Base-by-base conservation (phyloP, 257 asterid species). In the Lantana camara region DNA sequence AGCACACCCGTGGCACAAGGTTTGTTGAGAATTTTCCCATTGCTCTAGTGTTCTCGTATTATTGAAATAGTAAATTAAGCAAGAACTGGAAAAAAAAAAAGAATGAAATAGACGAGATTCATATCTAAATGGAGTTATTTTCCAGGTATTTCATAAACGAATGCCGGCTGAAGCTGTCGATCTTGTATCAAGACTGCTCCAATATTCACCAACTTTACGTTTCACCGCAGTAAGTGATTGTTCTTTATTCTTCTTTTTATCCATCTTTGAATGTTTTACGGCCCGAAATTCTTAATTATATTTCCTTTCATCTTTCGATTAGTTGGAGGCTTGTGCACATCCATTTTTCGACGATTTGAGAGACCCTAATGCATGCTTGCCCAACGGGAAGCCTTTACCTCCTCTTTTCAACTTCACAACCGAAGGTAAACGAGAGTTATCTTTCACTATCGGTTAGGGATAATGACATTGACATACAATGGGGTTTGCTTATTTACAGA, bases 311-410 rank as follows among this genome's bases (percentile, higher is more conserved):
- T 46, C 4, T 9, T 35, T 35, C 40, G 4, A 45, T 61, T 34
- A 89, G 96, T 80, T 91, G 88, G 98, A 91, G 80, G 98, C 98
- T 5, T 86, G 96, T 74, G 96, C 96, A 38, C 98, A 91, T 59
- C 93, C 98, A 8, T 91, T 91, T 79, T 91, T 91, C 20, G 96
- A 91, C 50, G 78, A 77, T 71, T 67, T 91, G 73, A 80, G 96
- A 70, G 92, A 78, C 46, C 89, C 89, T 23, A 82, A 79, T 68
- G 82, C 86, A 15, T 73, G 81, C 76, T 81, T 91, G 71, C 90
- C 96, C 5, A 85, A 81, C 21, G 96, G 96, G 44, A 79, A 75
- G 32, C 82, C 94, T 13, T 67, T 91, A 49, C 98, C 96, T 52
- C 95, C 96, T 45, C 80, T 91, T 35, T 86, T 91, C 73, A 60